Percentiles rank a stretch among this genome's conserved stretches.
phyloP scores from a whole-genome alignment of 108 stramenopile genomes.

The Skeletonema tropicum region DNA sequence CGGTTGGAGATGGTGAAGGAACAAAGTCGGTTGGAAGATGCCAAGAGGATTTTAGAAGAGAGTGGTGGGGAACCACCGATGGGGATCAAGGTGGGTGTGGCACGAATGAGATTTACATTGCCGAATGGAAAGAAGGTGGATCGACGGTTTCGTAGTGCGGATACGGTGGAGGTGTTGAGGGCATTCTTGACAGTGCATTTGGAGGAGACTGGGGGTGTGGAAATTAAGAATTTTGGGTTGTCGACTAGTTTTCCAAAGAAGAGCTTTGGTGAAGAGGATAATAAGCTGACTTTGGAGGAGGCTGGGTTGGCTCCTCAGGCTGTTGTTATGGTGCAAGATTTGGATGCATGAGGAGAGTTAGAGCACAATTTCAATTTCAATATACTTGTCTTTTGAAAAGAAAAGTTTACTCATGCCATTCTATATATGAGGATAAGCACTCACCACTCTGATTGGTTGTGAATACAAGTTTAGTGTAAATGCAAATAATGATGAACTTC shows the following conservation, averaged over 20 bases:
- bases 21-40: conserved; percentile 50
- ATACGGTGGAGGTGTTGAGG: conserved; percentile 62
- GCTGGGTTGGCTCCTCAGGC: conserved; percentile 77
- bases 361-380: too few relatives aligned
- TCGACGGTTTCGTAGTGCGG: conserved; percentile 67
- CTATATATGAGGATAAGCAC: background rate
- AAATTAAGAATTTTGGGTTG: conserved; percentile 62
- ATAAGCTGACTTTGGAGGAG: conserved; percentile 62
- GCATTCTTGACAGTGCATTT: conserved; percentile 79
- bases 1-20: conserved; percentile 40
- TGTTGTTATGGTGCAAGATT: conserved; percentile 88
- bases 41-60: conserved; percentile 38
- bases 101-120: conserved; percentile 72
- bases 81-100: conserved; percentile 37
- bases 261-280: conserved; percentile 57
- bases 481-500: background rate
- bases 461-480: background rate
- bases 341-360: conserved; percentile 89
- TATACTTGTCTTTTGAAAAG: background rate
- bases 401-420: background rate
- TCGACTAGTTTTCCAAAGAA: conserved; percentile 81
- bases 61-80: conserved; percentile 28
- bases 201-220: conserved; percentile 61
- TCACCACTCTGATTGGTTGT: background rate
- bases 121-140: conserved; percentile 81